Evolutionary conservation across 2,329 filamentous ascomycete species (phyloP).

Genomic region (Graphilbum fragrans): DNA sequence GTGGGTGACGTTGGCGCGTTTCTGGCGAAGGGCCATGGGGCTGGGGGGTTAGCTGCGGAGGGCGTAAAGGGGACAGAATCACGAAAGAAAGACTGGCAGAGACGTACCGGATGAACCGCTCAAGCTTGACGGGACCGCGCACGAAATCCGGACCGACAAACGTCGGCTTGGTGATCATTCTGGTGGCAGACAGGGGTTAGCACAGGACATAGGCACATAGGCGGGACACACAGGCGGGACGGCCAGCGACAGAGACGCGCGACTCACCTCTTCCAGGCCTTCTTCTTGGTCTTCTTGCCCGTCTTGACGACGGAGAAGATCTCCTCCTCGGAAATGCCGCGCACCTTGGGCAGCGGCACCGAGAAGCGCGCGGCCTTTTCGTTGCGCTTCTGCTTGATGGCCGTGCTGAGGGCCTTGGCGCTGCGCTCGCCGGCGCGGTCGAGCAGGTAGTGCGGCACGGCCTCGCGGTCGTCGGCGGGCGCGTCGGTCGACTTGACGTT

Average conservation of each 20-base stretch:
- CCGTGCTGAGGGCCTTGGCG: conserved; percentile 47
- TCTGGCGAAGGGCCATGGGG: conserved; percentile 46
- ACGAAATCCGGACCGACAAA: conserved; percentile 92
- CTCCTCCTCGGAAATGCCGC: conserved; percentile 88
- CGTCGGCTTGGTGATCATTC: conserved; percentile 64
- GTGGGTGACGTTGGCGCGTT: conserved; percentile 57
- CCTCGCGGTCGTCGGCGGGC: conserved; percentile 57
- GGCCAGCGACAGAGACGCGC: too few relatives aligned
- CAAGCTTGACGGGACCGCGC: conserved; percentile 69
- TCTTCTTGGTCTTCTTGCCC: conserved; percentile 55
- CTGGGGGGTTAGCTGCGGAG: not conserved
- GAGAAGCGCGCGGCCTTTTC: conserved; percentile 92
- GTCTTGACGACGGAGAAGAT: conserved; percentile 78
- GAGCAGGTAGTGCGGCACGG: conserved; percentile 84
- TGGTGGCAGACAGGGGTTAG: conserved; percentile 14
- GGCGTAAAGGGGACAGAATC: not conserved
- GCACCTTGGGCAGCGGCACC: conserved; percentile 87
- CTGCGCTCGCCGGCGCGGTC: conserved; percentile 51
- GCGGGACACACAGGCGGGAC: not conserved
- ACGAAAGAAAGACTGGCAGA: not conserved
- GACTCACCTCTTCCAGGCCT: conserved; percentile 43
- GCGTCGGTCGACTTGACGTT: conserved; percentile 73
- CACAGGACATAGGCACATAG: not conserved
- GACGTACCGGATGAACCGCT: conserved; percentile 37
- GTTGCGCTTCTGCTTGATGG: conserved; percentile 89